Evolutionary conservation across 352 stramenopile species (phyloP).

Genomic region (Globisporangium parvum): DNA sequence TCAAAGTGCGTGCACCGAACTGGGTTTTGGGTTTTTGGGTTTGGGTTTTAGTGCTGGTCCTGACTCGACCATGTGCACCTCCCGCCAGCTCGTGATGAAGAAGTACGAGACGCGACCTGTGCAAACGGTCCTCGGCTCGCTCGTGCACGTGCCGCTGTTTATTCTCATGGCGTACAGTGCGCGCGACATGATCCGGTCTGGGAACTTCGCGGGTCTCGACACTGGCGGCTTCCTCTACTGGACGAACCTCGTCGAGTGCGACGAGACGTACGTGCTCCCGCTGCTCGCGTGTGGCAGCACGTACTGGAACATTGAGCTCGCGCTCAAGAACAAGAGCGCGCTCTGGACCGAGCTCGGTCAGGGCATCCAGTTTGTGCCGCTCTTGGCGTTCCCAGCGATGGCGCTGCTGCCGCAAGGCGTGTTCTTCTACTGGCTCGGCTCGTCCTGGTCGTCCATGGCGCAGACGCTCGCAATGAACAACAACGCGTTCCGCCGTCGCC

Average conservation of each 20-base stretch:
- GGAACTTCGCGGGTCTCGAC: conserved; percentile 53
- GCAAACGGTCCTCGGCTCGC: conserved; percentile 50
- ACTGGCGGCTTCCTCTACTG: conserved; percentile 57
- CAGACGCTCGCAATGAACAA: conserved; percentile 61
- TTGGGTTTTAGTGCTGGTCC: too few species aligned
- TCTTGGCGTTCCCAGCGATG: conserved; percentile 49
- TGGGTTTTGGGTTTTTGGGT: not conserved
- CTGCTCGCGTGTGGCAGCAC: conserved; percentile 45
- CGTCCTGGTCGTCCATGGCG: conserved; percentile 58
- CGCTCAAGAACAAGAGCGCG: conserved; percentile 36
- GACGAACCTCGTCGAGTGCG: conserved; percentile 58
- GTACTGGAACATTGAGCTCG: conserved; percentile 61
- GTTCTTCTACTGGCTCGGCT: conserved; percentile 80
- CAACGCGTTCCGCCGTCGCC: conserved; percentile 49
- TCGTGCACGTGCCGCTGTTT: conserved; percentile 72
- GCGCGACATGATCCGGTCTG: conserved; percentile 70
- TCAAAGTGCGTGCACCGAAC: conserved; percentile 22
- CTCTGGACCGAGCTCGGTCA: conserved; percentile 39
- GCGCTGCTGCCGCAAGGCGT: conserved; percentile 55
- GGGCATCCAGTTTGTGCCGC: conserved; percentile 42
- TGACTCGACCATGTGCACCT: not conserved
- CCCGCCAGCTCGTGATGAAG: conserved; percentile 42
- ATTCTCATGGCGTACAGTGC: conserved; percentile 69
- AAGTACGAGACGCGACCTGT: conserved; percentile 73
- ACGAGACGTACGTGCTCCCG: conserved; percentile 56